Conservation (phyloP, 345 rosid species). For the Boechera stricta region DNA sequence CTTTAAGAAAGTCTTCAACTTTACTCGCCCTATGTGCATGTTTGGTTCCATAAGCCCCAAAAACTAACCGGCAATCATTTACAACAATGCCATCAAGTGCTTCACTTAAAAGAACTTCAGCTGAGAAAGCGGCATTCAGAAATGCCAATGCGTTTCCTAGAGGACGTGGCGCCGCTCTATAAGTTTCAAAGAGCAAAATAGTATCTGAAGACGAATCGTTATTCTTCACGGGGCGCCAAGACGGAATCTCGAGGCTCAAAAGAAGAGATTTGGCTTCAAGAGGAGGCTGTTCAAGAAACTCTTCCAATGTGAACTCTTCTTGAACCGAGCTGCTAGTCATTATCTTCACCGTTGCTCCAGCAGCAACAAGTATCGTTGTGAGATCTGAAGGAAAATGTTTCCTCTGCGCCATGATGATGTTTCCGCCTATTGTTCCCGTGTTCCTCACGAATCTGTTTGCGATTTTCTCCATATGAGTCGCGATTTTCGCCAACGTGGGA, state of each 20-base stretch:
- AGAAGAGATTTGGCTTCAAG: constrained; percentile 62
- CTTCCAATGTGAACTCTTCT: constrained; percentile 65
- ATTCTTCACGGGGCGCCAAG: constrained; percentile 35
- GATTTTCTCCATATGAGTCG: constrained; percentile 76
- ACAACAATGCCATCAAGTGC: constrained; percentile 48
- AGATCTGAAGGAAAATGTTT: constrained; percentile 85
- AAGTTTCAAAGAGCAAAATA: constrained; percentile 70
- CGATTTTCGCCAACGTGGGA: constrained; percentile 49
- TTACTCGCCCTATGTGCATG: constrained; percentile 70
- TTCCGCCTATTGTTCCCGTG: constrained; percentile 79
- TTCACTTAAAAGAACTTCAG: constrained; percentile 58
- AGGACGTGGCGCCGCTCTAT: constrained; percentile 85
- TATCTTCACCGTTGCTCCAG: constrained; percentile 62
- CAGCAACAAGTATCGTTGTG: constrained; percentile 73
- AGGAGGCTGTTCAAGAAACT: constrained; percentile 71
- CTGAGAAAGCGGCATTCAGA: constrained; percentile 90
- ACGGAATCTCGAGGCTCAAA: constrained; percentile 57
- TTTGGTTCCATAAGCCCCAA: constrained; percentile 84
- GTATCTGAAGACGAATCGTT: constrained; percentile 36
- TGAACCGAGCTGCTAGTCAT: constrained; percentile 38
- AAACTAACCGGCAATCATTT: constrained; percentile 63
- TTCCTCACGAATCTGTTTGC: constrained; percentile 69
- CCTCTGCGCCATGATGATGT: constrained; percentile 82
- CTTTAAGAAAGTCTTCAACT: constrained; percentile 65
- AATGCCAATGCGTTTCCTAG: constrained; percentile 82